A percentile compares a stretch with the other conserved stretches of the same genome.
Conservation (phyloP, 805 yeast genomes). For the Cyberlindnera xylosilytica region DNA sequence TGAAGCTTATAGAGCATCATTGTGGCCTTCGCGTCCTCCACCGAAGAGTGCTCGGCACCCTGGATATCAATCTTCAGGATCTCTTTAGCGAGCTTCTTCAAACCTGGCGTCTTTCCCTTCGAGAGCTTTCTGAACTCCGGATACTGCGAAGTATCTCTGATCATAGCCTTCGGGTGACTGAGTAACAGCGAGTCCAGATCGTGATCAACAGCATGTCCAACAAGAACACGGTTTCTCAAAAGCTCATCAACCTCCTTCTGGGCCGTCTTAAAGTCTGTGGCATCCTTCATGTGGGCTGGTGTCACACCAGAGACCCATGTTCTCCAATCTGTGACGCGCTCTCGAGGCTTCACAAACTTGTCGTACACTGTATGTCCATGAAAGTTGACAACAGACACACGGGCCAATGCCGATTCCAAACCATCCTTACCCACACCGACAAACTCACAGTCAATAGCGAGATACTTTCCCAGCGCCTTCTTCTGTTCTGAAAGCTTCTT, state of each 20-base stretch:
- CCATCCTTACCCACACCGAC: slow-evolving; percentile 87
- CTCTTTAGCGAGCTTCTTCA: slow-evolving; percentile 61
- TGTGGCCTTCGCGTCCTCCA: slow-evolving; percentile 87
- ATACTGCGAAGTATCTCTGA: slow-evolving; percentile 74
- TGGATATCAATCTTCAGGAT: slow-evolving; percentile 64
- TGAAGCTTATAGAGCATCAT: slow-evolving; percentile 72
- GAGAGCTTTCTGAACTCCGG: slow-evolving; percentile 55
- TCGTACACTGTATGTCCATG: slow-evolving; percentile 73
- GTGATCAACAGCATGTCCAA: slow-evolving; percentile 84
- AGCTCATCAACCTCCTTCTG: slow-evolving; percentile 53
- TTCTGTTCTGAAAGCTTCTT: slow-evolving; percentile 28
- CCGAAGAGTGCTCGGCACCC: slow-evolving; percentile 75
- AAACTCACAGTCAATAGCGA: slow-evolving; percentile 92
- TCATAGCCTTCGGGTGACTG: slow-evolving; percentile 59
- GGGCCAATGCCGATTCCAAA: slow-evolving; percentile 65
- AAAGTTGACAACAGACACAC: slow-evolving; percentile 84
- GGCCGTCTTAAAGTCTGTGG: slow-evolving; percentile 65
- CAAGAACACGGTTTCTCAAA: slow-evolving; percentile 53
- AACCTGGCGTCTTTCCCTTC: slow-evolving; percentile 67
- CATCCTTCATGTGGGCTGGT: slow-evolving; percentile 64
- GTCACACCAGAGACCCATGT: slow-evolving; percentile 89
- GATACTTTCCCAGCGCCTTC: slow-evolving; percentile 60
- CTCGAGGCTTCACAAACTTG: slow-evolving; percentile 70
- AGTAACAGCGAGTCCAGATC: slow-evolving; percentile 69
- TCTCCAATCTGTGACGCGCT: slow-evolving; percentile 83